Percentiles rank a stretch among this genome's conserved stretches.
These are phyloP conservation scores for Lactifluus volemus DNA, from an alignment of 768 basidiomycete genomes.

Conservation along the genomic window DNA sequence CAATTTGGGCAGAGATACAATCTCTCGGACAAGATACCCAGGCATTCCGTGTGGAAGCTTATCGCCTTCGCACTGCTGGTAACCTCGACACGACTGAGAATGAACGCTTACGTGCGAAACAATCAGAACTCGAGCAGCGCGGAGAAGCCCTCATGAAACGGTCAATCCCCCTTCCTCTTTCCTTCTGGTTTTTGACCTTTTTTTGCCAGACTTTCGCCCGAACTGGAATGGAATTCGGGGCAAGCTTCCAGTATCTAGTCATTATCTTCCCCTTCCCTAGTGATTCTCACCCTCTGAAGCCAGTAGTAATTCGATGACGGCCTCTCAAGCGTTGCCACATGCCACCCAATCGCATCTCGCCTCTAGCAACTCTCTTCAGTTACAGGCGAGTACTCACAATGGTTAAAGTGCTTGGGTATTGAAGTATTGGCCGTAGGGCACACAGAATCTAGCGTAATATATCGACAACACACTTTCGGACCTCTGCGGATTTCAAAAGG, in stretches of 20 bases:
- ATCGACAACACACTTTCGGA: neutral
- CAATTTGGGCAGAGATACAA: neutral
- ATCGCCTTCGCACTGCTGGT: slow-evolving; percentile 3
- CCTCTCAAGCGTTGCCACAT: neutral
- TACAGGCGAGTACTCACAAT: neutral
- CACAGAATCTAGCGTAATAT: neutral
- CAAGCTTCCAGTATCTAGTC: neutral
- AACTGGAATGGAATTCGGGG: neutral
- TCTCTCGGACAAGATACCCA: slow-evolving; percentile 3
- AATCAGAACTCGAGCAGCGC: slow-evolving; percentile 3
- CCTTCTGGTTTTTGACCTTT: neutral
- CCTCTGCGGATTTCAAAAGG: neutral
- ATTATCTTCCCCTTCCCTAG: neutral
- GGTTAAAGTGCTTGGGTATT: neutral
- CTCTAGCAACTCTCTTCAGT: neutral
- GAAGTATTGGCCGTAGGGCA: neutral
- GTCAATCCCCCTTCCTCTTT: neutral
- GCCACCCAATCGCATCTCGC: neutral
- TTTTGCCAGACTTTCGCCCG: slow-evolving; percentile 6
- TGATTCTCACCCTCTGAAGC: neutral
- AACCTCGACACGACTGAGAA: neutral
- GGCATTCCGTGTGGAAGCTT: slow-evolving; percentile 5
- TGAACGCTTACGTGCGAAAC: slow-evolving; percentile 1
- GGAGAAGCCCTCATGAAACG: slow-evolving; percentile 6
- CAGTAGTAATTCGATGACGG: neutral